Conservation (phyloP, 495 filamentous ascomycete genomes). For the Penicilliopsis zonata region DNA sequence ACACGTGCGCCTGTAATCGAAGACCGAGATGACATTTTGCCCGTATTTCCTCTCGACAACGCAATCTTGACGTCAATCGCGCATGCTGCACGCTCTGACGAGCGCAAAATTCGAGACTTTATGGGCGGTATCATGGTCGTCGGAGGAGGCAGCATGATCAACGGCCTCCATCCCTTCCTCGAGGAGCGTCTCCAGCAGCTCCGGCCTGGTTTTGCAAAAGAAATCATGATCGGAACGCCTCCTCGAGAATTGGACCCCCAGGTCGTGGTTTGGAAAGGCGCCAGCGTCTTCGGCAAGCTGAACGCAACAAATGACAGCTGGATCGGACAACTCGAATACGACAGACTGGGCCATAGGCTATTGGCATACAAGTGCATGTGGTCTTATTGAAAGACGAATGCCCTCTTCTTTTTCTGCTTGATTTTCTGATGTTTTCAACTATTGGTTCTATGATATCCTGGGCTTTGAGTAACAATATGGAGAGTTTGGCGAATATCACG, state of each 20-base stretch:
- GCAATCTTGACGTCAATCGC: constrained; percentile 82
- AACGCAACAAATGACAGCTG: constrained; percentile 79
- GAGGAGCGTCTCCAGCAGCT: constrained; percentile 66
- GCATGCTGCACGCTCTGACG: constrained; percentile 77
- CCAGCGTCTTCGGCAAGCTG: constrained; percentile 92
- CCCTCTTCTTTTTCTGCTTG: not conserved
- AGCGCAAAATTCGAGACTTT: constrained; percentile 86
- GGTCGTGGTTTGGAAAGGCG: constrained; percentile 95
- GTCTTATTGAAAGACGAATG: constrained; percentile 39
- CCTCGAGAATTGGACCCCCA: constrained; percentile 90
- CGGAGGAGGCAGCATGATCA: constrained; percentile 75
- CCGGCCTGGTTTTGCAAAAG: constrained; percentile 59
- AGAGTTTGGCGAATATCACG: too few relatives aligned
- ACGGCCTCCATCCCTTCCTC: constrained; percentile 60
- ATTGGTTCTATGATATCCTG: too few relatives aligned
- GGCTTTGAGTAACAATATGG: too few relatives aligned
- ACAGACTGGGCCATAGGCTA: constrained; percentile 66
- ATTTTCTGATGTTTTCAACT: not conserved
- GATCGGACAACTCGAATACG: constrained; percentile 81
- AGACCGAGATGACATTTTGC: constrained; percentile 72
- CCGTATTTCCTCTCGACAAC: constrained; percentile 69
- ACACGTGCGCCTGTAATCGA: constrained; percentile 34
- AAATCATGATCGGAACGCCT: constrained; percentile 78
- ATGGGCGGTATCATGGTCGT: constrained; percentile 92
- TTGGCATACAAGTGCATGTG: constrained; percentile 86